These are phyloP conservation scores for Suillus weaverae DNA, from an alignment of 768 basidiomycete species.

Conservation along the genomic window DNA sequence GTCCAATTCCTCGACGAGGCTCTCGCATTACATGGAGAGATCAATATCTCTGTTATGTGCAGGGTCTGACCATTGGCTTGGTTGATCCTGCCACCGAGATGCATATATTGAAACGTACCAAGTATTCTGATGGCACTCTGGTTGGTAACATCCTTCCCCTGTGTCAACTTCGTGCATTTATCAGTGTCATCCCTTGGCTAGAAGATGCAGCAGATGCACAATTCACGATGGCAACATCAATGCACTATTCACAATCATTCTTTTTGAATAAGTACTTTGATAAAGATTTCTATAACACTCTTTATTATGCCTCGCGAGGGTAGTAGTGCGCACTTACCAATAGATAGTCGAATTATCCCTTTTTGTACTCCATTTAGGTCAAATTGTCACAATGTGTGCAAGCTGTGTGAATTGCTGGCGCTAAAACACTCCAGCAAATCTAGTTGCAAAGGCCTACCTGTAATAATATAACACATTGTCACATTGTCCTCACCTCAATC, in stretches of 20 bases:
- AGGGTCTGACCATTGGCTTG: not conserved
- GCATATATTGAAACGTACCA: conserved; percentile 22
- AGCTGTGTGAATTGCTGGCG: no score
- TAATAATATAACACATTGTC: no score
- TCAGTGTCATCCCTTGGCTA: conserved; percentile 31
- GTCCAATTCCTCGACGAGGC: not conserved
- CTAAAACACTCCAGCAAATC: no score
- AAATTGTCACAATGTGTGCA: no score
- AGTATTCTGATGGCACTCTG: conserved; percentile 13
- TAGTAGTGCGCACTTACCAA: no score
- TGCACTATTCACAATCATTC: conserved; percentile 20
- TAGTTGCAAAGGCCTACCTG: no score
- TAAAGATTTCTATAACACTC: conserved; percentile 27
- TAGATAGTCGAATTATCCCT: not conserved
- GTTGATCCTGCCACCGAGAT: conserved; percentile 15
- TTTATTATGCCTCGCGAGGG: not conserved
- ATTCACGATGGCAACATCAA: conserved; percentile 24
- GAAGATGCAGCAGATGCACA: conserved; percentile 23
- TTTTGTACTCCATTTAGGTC: no score
- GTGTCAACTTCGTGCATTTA: conserved; percentile 19
- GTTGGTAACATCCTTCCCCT: conserved; percentile 32
- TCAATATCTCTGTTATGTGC: not conserved
- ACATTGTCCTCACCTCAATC: no score
- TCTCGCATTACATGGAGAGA: not conserved
- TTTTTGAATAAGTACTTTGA: conserved; percentile 35